Evolutionary conservation across 208 protist genomes (phyloP).

Genomic region (Leishmania braziliensis): DNA sequence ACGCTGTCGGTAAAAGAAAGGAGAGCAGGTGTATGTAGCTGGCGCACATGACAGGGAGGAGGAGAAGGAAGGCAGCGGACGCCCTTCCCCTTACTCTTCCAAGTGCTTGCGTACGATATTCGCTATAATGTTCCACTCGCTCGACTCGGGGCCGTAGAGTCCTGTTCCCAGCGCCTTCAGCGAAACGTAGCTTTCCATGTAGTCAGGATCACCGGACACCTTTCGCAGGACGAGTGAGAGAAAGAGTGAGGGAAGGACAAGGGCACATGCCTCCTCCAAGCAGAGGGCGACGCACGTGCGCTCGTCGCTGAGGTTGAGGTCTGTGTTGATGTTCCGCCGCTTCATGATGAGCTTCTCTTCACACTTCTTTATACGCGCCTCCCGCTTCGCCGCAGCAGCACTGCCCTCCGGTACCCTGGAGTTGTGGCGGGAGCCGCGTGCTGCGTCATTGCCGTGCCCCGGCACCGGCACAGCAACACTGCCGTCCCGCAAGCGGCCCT

Average conservation of each 20-base stretch:
- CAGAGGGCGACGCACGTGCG: conserved; percentile 7
- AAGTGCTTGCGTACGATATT: background rate
- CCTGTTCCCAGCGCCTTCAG: background rate
- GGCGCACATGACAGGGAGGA: background rate
- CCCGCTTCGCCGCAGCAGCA: background rate
- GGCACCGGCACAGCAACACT: background rate
- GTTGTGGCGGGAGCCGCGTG: background rate
- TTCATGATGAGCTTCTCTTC: background rate
- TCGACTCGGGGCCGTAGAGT: background rate
- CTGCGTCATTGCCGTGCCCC: background rate
- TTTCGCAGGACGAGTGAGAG: background rate
- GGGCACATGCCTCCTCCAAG: background rate
- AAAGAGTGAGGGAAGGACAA: background rate
- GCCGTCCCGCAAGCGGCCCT: background rate
- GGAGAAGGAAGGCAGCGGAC: background rate
- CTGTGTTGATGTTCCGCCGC: background rate
- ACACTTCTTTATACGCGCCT: background rate
- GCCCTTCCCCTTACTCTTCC: background rate
- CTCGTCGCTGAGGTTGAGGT: conserved; percentile 14
- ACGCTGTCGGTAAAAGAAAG: background rate
- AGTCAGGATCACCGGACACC: background rate
- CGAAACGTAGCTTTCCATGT: background rate
- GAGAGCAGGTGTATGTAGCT: too few species aligned
- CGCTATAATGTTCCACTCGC: conserved; percentile 1
- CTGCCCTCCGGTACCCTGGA: background rate